Percentiles rank a stretch among this genome's conserved stretches.
Evolutionary conservation across 1,284 basidiomycete genomes (phyloP).

Genomic region (Testicularia cyperi): DNA sequence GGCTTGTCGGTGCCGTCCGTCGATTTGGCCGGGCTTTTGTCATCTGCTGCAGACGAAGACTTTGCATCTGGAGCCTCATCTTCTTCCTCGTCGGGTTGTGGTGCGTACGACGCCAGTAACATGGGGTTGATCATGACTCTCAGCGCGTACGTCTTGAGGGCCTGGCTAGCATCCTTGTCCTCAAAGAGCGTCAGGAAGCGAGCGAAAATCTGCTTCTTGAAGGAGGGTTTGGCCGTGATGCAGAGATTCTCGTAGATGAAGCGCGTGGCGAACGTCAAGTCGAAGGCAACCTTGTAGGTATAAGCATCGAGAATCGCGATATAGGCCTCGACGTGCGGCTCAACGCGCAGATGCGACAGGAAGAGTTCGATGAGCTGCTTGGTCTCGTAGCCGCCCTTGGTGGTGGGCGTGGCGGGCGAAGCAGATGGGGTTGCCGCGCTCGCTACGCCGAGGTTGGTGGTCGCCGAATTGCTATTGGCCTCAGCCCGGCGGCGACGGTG

Average conservation of each 20-base stretch:
- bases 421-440: background rate
- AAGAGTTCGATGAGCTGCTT: conserved; percentile 71
- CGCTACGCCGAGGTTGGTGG: background rate
- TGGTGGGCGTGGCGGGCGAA: background rate
- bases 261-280: conserved; percentile 76
- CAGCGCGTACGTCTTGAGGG: conserved; percentile 82
- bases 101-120: conserved; percentile 72
- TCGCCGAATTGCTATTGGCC: conserved; percentile 10
- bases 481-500: conserved; percentile 42
- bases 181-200: conserved; percentile 85
- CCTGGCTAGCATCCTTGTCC: conserved; percentile 69
- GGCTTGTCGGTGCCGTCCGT: conserved; percentile 1
- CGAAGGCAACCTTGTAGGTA: conserved; percentile 77
- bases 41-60: too few species aligned
- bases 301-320: conserved; percentile 85
- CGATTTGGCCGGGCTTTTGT: too few species aligned
- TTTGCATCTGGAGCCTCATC: too few species aligned
- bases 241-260: conserved; percentile 89
- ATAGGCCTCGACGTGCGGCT: conserved; percentile 79
- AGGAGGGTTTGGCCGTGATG: conserved; percentile 64
- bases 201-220: conserved; percentile 78
- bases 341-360: conserved; percentile 63
- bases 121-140: conserved; percentile 87
- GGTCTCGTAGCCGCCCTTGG: conserved; percentile 66
- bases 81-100: conserved; percentile 9